These are phyloP conservation scores for Dillenia turbinata DNA, from an alignment of 164 flowering plant species.

Conservation along the genomic window DNA sequence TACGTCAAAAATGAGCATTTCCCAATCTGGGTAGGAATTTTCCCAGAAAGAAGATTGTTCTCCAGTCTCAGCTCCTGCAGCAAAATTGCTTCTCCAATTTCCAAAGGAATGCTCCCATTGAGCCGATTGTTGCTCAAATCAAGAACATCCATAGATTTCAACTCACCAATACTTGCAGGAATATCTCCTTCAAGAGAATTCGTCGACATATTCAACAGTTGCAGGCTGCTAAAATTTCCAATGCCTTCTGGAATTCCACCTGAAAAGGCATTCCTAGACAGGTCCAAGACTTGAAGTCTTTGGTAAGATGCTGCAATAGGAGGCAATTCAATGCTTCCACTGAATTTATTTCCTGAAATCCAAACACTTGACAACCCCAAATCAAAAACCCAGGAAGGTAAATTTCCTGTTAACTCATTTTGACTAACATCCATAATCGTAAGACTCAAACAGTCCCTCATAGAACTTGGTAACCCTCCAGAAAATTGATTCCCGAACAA, in stretches of 20 bases:
- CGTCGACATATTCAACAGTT: constrained; percentile 53
- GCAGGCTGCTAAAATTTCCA: constrained; percentile 53
- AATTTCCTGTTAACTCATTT: constrained; percentile 20
- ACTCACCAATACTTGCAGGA: constrained; percentile 59
- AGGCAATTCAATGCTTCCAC: constrained; percentile 27
- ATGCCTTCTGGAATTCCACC: constrained; percentile 49
- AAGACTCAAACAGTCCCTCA: constrained; percentile 19
- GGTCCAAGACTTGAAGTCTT: constrained; percentile 48
- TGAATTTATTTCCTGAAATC: constrained; percentile 29
- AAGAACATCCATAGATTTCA: constrained; percentile 49
- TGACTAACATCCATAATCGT: constrained; percentile 18
- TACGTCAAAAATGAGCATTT: constrained; percentile 55
- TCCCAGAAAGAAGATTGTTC: constrained; percentile 46
- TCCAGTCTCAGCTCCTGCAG: constrained; percentile 61
- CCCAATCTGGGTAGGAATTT: constrained; percentile 51
- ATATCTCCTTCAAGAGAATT: constrained; percentile 60
- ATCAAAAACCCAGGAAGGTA: constrained; percentile 27
- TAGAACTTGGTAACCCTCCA: constrained; percentile 23
- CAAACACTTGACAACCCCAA: constrained; percentile 13
- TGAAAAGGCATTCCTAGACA: constrained; percentile 61
- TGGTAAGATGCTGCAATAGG: constrained; percentile 15
- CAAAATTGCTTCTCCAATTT: constrained; percentile 59
- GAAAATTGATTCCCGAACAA: constrained; percentile 17
- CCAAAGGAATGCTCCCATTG: constrained; percentile 68
- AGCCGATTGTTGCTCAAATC: constrained; percentile 73